Conservation (phyloP, 1,139 yeast genomes). For the Hyphopichia fennica region DNA sequence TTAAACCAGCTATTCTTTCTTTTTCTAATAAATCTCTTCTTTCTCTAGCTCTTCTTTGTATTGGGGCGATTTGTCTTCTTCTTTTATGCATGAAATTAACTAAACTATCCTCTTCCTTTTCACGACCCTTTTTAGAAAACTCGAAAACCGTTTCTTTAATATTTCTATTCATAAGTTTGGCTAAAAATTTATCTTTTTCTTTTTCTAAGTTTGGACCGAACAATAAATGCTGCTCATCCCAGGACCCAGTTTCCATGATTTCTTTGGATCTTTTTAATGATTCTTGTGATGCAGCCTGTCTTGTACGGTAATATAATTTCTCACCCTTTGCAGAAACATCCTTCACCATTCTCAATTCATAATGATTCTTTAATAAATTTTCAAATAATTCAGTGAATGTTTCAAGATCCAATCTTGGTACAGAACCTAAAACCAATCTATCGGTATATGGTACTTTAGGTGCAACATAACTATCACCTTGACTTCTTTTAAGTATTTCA, state of each 20-base stretch:
- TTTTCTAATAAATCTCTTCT: constrained; percentile 66
- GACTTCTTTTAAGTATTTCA: constrained; percentile 47
- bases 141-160: constrained; percentile 93
- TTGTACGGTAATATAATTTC: constrained; percentile 77
- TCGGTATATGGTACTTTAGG: constrained; percentile 73
- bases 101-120: constrained; percentile 60
- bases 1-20: constrained; percentile 75
- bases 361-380: constrained; percentile 59
- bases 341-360: constrained; percentile 64
- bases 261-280: constrained; percentile 85
- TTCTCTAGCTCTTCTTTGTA: constrained; percentile 76
- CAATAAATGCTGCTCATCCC: constrained; percentile 85
- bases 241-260: constrained; percentile 63
- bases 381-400: constrained; percentile 71
- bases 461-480: constrained; percentile 39
- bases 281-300: constrained; percentile 84
- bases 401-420: constrained; percentile 75
- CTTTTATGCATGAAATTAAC: constrained; percentile 84
- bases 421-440: constrained; percentile 78
- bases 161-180: constrained; percentile 64
- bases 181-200: constrained; percentile 73
- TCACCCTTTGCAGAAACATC: constrained; percentile 87
- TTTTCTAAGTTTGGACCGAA: constrained; percentile 74
- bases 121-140: constrained; percentile 56
- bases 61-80: constrained; percentile 84